These are phyloP conservation scores for Diaporthe eres DNA, from an alignment of 2,329 filamentous ascomycete genomes.

Conservation along the genomic window DNA sequence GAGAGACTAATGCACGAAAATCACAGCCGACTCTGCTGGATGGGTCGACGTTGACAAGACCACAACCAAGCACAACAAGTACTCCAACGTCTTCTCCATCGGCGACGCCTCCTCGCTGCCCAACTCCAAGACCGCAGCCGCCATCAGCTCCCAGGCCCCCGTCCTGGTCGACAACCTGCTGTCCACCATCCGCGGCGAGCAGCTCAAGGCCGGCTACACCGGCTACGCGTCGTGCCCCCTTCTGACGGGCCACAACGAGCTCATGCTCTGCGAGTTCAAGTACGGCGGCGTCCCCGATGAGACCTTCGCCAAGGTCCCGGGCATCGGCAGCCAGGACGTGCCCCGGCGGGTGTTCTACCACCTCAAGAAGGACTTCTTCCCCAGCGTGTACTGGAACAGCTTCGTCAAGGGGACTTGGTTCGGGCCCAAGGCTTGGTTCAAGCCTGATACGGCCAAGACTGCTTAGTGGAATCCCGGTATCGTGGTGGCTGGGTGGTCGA, in stretches of 20 bases:
- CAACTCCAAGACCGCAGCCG: slow-evolving; percentile 61
- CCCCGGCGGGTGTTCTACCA: slow-evolving; percentile 57
- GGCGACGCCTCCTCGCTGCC: slow-evolving; percentile 57
- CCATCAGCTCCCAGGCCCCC: slow-evolving; percentile 59
- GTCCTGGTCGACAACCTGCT: slow-evolving; percentile 60
- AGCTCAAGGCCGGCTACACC: slow-evolving; percentile 54
- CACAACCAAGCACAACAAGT: slow-evolving; percentile 48
- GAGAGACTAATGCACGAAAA: slow-evolving; percentile 36
- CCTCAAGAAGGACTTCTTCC: slow-evolving; percentile 62
- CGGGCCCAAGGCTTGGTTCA: slow-evolving; percentile 46
- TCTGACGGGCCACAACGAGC: slow-evolving; percentile 59
- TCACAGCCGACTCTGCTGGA: slow-evolving; percentile 43
- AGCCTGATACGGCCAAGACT: slow-evolving; percentile 38
- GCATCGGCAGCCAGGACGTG: slow-evolving; percentile 55
- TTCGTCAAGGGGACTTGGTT: slow-evolving; percentile 52
- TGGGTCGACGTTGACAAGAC: slow-evolving; percentile 46
- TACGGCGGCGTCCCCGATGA: slow-evolving; percentile 62
- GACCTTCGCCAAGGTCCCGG: slow-evolving; percentile 54
- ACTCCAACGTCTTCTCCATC: slow-evolving; percentile 56
- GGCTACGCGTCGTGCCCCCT: slow-evolving; percentile 63
- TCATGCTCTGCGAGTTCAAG: slow-evolving; percentile 64
- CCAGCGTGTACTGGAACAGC: slow-evolving; percentile 49
- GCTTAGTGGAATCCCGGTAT: background rate
- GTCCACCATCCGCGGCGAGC: slow-evolving; percentile 51
- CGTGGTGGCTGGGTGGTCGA: no score